A percentile compares a stretch with the other conserved stretches of the same genome.
Conservation (phyloP, 2,329 filamentous ascomycete genomes). For the Parasarocladium wereldwijsianum region DNA sequence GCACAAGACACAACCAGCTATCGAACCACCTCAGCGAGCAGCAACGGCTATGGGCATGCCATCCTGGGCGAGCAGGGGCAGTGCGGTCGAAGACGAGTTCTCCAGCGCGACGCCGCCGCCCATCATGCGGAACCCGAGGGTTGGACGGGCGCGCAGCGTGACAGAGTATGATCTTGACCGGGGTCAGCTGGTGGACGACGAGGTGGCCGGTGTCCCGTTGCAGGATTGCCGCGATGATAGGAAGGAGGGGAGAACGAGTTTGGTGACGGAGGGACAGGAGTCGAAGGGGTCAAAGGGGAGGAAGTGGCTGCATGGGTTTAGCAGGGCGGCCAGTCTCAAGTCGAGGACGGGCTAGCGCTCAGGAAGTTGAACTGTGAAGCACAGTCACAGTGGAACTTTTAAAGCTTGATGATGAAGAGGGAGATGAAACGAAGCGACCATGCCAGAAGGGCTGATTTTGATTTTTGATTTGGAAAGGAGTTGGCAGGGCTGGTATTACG, state of each 20-base stretch:
- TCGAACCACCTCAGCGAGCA: no score
- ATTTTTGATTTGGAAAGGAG: neutral
- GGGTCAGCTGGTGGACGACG: conserved; percentile 1
- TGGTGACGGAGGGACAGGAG: conserved; percentile 9
- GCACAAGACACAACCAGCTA: no score
- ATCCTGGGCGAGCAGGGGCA: conserved; percentile 22
- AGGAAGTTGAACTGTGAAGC: neutral
- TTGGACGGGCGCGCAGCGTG: conserved; percentile 8
- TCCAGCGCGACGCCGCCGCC: conserved; percentile 40
- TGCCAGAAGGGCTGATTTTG: neutral
- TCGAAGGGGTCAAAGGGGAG: no score
- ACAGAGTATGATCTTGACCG: neutral
- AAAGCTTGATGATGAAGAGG: neutral
- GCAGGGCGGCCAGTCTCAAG: conserved; percentile 12
- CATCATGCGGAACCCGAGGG: conserved; percentile 31
- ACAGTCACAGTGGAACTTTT: neutral
- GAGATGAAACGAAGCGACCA: neutral
- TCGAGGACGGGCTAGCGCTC: conserved; percentile 7
- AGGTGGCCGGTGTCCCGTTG: neutral
- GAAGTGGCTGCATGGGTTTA: conserved; percentile 22
- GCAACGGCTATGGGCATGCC: conserved; percentile 22
- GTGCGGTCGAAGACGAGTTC: conserved; percentile 24
- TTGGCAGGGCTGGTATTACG: neutral
- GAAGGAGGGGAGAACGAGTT: conserved; percentile 1
- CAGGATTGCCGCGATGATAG: conserved; percentile 4